Percentiles rank a stretch among this genome's conserved stretches.
phyloP scores from a whole-genome alignment of 1,284 basidiomycete genomes.

The Rhodotorula sp. region DNA sequence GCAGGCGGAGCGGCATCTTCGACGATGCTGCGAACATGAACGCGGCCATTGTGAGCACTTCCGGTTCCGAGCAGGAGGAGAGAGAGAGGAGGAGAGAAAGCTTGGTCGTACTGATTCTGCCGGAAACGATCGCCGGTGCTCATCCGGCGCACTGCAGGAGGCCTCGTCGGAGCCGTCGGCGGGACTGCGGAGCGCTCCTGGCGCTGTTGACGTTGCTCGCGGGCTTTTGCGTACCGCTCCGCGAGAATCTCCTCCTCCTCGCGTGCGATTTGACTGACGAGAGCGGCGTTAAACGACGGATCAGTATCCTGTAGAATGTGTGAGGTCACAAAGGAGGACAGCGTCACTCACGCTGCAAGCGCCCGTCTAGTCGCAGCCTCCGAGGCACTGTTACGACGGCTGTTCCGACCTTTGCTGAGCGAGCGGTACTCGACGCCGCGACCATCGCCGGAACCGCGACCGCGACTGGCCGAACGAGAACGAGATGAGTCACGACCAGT shows the following conservation, averaged over 20 bases:
- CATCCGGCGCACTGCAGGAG: neutral
- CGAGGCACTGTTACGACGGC: neutral
- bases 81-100: no score
- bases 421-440: neutral
- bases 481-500: neutral
- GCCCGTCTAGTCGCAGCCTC: neutral
- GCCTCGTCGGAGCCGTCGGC: neutral
- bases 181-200: slow-evolving; percentile 4
- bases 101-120: slow-evolving; percentile 23
- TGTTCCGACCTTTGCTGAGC: neutral
- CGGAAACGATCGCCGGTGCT: slow-evolving; percentile 20
- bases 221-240: slow-evolving; percentile 3
- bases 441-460: neutral
- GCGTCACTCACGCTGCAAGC: slow-evolving; percentile 15
- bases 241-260: slow-evolving; percentile 22
- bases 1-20: neutral
- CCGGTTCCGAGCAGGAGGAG: no score
- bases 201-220: neutral
- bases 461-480: neutral
- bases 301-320: neutral
- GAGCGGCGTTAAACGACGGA: neutral
- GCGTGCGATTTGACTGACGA: slow-evolving; percentile 4
- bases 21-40: slow-evolving; percentile 12
- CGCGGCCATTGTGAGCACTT: slow-evolving; percentile 9
- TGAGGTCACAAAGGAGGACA: no score